Conservation (phyloP, 1,284 basidiomycete genomes). For the Athelia sp. region DNA sequence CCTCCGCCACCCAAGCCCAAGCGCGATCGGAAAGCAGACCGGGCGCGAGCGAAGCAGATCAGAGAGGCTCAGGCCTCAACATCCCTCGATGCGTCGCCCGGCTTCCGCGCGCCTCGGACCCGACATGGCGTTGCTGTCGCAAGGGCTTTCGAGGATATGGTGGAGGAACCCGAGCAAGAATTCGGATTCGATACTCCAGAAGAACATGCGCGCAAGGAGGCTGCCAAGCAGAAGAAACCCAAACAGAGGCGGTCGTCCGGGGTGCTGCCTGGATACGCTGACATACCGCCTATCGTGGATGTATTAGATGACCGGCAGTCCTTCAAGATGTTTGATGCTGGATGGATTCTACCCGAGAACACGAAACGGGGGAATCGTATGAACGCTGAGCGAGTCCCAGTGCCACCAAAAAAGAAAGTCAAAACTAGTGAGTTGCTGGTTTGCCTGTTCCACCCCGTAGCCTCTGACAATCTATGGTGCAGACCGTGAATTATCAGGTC, state of each 20-base stretch:
- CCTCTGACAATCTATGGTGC: conserved; percentile 5
- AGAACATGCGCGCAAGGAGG: conserved; percentile 6
- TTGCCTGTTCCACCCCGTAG: conserved; percentile 1
- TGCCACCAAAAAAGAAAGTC: conserved; percentile 45
- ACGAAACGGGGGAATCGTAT: conserved; percentile 53
- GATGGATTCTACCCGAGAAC: conserved; percentile 85
- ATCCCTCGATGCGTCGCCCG: conserved; percentile 22
- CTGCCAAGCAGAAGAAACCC: conserved; percentile 5
- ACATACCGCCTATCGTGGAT: conserved; percentile 49
- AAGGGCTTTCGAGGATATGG: conserved; percentile 36
- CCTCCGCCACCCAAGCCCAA: conserved; percentile 21
- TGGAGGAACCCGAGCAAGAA: background rate
- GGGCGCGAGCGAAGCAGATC: conserved; percentile 26
- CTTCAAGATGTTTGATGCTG: conserved; percentile 81
- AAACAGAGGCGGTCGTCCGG: conserved; percentile 16
- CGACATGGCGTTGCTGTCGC: conserved; percentile 34
- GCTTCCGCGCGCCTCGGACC: conserved; percentile 45
- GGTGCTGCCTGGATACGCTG: conserved; percentile 28
- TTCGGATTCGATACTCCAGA: background rate
- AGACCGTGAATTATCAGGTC: conserved; percentile 41
- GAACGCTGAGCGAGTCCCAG: conserved; percentile 32
- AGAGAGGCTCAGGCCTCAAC: conserved; percentile 11
- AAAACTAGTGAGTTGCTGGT: conserved; percentile 38
- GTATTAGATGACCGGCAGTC: conserved; percentile 69
- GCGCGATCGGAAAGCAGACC: conserved; percentile 19